A percentile compares a stretch with the other conserved stretches of the same genome.
phyloP scores from a whole-genome alignment of 805 yeast genomes.

The Pichia kluyveri region DNA sequence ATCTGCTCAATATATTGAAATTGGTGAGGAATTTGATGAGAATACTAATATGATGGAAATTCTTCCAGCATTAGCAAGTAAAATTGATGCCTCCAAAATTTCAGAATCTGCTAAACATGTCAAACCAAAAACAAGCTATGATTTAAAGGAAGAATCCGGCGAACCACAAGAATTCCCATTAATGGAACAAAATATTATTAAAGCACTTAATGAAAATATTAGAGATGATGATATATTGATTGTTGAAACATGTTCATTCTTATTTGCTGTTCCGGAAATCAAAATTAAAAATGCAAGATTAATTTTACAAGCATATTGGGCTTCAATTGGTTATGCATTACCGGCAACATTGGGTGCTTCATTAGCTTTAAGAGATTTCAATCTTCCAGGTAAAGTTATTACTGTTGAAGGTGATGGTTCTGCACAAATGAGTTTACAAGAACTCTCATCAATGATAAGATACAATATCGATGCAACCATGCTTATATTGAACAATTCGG shows the following conservation, averaged over 20 bases:
- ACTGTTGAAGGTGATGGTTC: conserved; percentile 48
- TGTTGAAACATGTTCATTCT: conserved; percentile 39
- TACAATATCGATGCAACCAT: conserved; percentile 33
- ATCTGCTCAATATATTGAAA: conserved; percentile 33
- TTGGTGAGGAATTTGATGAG: conserved; percentile 23
- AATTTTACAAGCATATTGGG: conserved; percentile 34
- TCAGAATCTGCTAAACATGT: neutral
- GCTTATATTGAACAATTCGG: conserved; percentile 39
- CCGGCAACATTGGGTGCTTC: conserved; percentile 43
- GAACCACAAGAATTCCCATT: conserved; percentile 9
- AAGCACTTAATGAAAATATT: conserved; percentile 26
- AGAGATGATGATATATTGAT: conserved; percentile 33
- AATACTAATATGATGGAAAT: conserved; percentile 26
- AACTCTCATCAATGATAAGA: conserved; percentile 34
- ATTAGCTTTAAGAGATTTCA: conserved; percentile 34
- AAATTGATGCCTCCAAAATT: conserved; percentile 25
- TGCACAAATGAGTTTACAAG: conserved; percentile 47
- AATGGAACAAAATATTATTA: conserved; percentile 28
- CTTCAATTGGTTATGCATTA: conserved; percentile 43
- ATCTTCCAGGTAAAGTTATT: conserved; percentile 29
- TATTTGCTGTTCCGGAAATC: conserved; percentile 34
- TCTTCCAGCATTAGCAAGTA: conserved; percentile 27
- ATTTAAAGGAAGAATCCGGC: neutral
- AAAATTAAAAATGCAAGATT: conserved; percentile 27
- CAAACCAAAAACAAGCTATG: conserved; percentile 3